Base-by-base conservation (phyloP, 2,329 filamentous ascomycete species). In the Sclerotinia sclerotiorum region DNA sequence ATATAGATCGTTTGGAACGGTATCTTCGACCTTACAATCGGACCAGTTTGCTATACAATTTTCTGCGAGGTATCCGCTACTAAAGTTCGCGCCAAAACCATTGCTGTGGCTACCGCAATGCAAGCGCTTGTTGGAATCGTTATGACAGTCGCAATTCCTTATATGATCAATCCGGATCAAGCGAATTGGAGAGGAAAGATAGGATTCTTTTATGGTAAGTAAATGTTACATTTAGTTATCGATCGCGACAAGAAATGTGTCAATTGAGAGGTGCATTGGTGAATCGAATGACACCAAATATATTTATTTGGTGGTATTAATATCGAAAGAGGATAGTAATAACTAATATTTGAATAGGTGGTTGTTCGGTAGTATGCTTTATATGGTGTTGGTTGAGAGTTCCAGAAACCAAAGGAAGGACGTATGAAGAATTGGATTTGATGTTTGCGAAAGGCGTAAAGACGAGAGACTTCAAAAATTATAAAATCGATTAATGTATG, bases 351-450 rank as follows among this genome's bases (percentile, higher is more conserved):
- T 57, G 35, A 27, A 64, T 42, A 67, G 80, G 80, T n/a, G 80
- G 81, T 57, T 73, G 81, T 49, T 80, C 80, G 69, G 71, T 80
- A n/a, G n/a, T 79, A 1, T 79, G 80, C 48, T 72, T 80, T 1
- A 72, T 76, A 0, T 83, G 81, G 73, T 79, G 79, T 21, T 80
- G 73, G 70, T 78, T 79, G 68, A 79, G 77, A 67, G 71, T 80
- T 11, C 81, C 81, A 29, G 82, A 84, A 73, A 81, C 80, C 0
- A 79, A 78, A n/a, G 80, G 79, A 4, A 77, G 80, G 54, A 80
- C 79, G 1, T 79, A 81, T 62, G 81, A 81, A 68, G 82, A 84
- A 76, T 78, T 84, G 15, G 82, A 84, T 70, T 71, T 79, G 8
- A 73, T 84, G 73, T 84, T 84, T 73, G 78, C 79, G 24, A 71